Conservation (phyloP, 768 basidiomycete species). For the Naganishia vishniacii region DNA sequence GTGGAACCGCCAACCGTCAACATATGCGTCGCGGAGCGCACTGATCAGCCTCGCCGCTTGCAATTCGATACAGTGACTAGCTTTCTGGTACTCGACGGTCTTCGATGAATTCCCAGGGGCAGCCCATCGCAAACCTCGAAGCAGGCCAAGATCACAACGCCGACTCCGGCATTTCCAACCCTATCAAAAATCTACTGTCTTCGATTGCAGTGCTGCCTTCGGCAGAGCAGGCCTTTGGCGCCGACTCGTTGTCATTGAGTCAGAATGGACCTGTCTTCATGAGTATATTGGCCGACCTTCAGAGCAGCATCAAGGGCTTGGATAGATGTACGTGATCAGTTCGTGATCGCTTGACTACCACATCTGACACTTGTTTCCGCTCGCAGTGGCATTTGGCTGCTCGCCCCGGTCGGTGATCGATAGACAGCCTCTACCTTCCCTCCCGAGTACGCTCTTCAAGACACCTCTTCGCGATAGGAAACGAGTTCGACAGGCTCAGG, state of each 20-base stretch:
- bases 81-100: too few relatives aligned
- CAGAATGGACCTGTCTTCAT: constrained; percentile 16
- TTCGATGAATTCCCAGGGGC: too few relatives aligned
- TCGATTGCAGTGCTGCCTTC: constrained; percentile 10
- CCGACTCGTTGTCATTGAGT: not conserved
- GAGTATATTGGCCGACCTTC: not conserved
- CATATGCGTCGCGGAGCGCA: too few relatives aligned
- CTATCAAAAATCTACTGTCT: constrained; percentile 10
- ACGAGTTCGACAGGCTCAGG: constrained; percentile 14
- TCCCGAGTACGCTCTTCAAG: constrained; percentile 12
- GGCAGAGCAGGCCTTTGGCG: constrained; percentile 5
- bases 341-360: not conserved
- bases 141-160: not conserved
- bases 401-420: constrained; percentile 1
- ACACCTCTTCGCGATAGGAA: constrained; percentile 14
- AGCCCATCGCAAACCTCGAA: too few relatives aligned
- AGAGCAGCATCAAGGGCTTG: constrained; percentile 6
- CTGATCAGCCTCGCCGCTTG: too few relatives aligned
- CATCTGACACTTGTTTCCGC: not conserved
- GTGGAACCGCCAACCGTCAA: too few relatives aligned
- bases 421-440: not conserved
- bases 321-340: not conserved
- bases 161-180: not conserved
- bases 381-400: not conserved
- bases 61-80: too few relatives aligned